Conservation (phyloP, 1,139 yeast genomes). For the Saccharomyces uvarum region DNA sequence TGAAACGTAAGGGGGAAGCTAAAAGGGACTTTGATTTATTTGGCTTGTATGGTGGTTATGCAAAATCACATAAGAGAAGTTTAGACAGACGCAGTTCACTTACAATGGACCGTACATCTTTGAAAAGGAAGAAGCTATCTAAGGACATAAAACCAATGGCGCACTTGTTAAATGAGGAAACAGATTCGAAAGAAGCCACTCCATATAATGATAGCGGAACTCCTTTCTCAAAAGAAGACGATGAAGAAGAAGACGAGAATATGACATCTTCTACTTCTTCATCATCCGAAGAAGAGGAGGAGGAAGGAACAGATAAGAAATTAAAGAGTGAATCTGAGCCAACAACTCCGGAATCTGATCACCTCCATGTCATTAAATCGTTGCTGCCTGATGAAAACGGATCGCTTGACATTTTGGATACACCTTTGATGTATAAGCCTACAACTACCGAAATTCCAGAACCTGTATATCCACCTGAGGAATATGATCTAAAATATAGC, state of each 20-base stretch:
- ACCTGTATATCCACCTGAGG: conserved; percentile 24
- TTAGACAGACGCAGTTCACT: conserved; percentile 14
- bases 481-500: conserved; percentile 13
- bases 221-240: conserved; percentile 24
- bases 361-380: conserved; percentile 7
- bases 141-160: conserved; percentile 47
- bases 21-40: conserved; percentile 27
- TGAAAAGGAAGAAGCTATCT: conserved; percentile 11
- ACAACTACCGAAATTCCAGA: conserved; percentile 19
- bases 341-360: conserved; percentile 30
- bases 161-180: conserved; percentile 57
- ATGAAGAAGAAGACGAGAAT: conserved; percentile 9
- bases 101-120: conserved; percentile 6
- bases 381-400: conserved; percentile 8
- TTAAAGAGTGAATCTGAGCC: conserved; percentile 21
- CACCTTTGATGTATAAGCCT: conserved; percentile 21
- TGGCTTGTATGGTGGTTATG: conserved; percentile 25
- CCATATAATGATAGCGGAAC: conserved; percentile 30
- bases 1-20: conserved; percentile 10
- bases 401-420: conserved; percentile 1
- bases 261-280: conserved; percentile 5
- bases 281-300: conserved; percentile 3
- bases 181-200: conserved; percentile 32
- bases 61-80: conserved; percentile 17
- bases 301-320: conserved; percentile 15